Percentiles rank a stretch among this genome's conserved stretches.
These are phyloP conservation scores for Claviceps spartinae DNA, from an alignment of 2,329 filamentous ascomycete species.

Conservation along the genomic window DNA sequence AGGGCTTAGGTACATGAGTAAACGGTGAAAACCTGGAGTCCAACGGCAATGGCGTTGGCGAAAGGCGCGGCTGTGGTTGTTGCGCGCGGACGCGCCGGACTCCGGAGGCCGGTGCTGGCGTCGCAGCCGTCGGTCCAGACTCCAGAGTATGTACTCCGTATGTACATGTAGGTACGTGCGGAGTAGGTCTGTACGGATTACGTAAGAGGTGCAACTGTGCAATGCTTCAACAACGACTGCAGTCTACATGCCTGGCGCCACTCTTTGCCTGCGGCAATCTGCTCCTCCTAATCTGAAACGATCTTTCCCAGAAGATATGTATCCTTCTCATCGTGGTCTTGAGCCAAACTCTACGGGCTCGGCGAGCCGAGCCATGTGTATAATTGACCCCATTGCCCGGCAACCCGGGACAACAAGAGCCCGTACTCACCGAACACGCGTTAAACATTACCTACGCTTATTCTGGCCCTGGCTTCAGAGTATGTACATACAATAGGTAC, in stretches of 20 bases:
- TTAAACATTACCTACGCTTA: background rate
- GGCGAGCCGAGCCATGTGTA: background rate
- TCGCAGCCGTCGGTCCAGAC: background rate
- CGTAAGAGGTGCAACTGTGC: background rate
- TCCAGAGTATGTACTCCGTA: background rate
- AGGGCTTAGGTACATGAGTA: too few species aligned
- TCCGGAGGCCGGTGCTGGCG: background rate
- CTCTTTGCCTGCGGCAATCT: background rate
- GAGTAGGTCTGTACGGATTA: too few species aligned
- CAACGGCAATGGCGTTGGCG: background rate
- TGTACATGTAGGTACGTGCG: too few species aligned
- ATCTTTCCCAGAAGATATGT: background rate
- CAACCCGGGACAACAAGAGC: background rate
- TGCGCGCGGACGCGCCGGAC: background rate
- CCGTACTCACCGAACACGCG: background rate
- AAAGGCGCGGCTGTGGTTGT: background rate
- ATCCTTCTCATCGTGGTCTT: background rate
- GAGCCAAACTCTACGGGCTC: background rate
- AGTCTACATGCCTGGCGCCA: background rate
- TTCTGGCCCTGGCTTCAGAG: background rate
- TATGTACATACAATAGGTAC: too few species aligned
- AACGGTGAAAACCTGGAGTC: background rate
- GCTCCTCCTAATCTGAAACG: background rate
- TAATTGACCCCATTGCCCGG: background rate
- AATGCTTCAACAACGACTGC: background rate